Evolutionary conservation across 768 basidiomycete species (phyloP).

Genomic region (Daedaleopsis sinensis): DNA sequence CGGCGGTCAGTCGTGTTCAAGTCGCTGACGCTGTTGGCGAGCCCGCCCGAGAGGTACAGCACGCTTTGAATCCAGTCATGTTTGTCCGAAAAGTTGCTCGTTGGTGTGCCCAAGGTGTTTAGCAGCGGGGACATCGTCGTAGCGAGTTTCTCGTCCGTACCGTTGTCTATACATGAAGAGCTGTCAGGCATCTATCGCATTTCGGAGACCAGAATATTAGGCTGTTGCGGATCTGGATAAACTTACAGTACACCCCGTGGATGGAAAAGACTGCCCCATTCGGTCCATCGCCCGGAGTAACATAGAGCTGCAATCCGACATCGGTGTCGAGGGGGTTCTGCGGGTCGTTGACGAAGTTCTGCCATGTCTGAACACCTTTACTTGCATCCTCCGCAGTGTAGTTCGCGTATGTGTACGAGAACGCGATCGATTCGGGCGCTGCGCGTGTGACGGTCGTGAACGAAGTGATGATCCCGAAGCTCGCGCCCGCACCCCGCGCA

Average conservation of each 20-base stretch:
- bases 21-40: neutral
- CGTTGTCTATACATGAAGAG: neutral
- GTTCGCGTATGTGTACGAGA: neutral
- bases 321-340: neutral
- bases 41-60: neutral
- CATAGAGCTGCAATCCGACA: neutral
- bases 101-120: neutral
- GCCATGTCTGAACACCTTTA: neutral
- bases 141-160: neutral
- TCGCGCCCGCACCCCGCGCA: slow-evolving; percentile 1
- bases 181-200: neutral
- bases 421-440: neutral
- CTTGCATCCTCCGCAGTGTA: neutral
- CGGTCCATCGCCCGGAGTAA: neutral
- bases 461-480: slow-evolving; percentile 5
- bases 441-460: slow-evolving; percentile 1
- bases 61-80: neutral
- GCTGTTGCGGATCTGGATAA: too few species aligned
- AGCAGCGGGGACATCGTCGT: neutral
- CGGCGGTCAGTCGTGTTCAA: neutral
- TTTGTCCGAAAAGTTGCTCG: too few species aligned
- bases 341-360: slow-evolving; percentile 2
- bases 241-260: neutral
- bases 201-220: neutral
- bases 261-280: neutral